A percentile compares a stretch with the other conserved stretches of the same genome.
phyloP scores from a whole-genome alignment of 2,329 filamentous ascomycete genomes.

The Trichoderma afroharzianum region DNA sequence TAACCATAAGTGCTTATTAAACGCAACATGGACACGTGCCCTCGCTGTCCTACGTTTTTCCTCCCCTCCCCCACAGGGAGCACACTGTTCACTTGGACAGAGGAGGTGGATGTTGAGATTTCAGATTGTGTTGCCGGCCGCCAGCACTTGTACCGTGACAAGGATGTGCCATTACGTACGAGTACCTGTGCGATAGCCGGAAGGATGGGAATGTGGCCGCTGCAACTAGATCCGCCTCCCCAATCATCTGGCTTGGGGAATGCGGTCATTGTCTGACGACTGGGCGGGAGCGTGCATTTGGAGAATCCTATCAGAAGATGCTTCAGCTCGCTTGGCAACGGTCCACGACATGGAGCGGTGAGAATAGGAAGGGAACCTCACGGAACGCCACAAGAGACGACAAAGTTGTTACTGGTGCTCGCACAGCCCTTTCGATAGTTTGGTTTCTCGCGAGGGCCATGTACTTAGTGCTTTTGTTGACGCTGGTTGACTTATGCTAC shows the following conservation, averaged over 20 bases:
- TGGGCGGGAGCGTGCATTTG: background rate
- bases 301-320: conserved; percentile 9
- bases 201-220: background rate
- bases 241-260: background rate
- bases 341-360: conserved; percentile 16
- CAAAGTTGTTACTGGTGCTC: background rate
- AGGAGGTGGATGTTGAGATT: background rate
- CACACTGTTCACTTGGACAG: background rate
- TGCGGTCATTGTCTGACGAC: conserved; percentile 13
- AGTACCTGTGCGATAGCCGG: conserved; percentile 15
- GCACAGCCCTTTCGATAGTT: conserved; percentile 15
- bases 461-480: background rate
- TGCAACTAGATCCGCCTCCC: background rate
- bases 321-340: conserved; percentile 18
- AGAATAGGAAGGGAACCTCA: conserved; percentile 3
- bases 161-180: background rate
- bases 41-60: background rate
- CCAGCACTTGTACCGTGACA: background rate
- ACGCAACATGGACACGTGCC: conserved; percentile 3
- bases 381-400: background rate
- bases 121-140: conserved; percentile 2
- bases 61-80: background rate
- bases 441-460: background rate
- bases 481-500: conserved; percentile 3
- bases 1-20: background rate